phyloP scores from a whole-genome alignment of 1,284 basidiomycete species.

The Athelia sp. region DNA sequence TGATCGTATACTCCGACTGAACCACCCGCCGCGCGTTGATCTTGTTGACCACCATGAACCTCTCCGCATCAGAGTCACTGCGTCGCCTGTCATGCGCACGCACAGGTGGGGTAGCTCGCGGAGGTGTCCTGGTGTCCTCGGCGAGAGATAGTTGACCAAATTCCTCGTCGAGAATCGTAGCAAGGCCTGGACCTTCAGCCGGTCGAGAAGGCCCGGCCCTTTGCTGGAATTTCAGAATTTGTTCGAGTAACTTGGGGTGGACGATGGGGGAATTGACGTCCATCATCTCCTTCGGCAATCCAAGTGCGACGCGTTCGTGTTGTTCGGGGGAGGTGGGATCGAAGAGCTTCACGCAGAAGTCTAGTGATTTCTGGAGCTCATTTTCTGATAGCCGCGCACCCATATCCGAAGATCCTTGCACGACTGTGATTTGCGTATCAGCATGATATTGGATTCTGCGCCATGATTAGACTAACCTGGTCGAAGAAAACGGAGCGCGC shows the following conservation, averaged over 20 bases:
- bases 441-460: not conserved
- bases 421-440: conserved; percentile 38
- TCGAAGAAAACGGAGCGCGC: conserved; percentile 41
- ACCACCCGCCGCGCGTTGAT: conserved; percentile 48
- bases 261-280: conserved; percentile 42
- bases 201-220: not conserved
- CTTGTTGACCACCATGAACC: conserved; percentile 43
- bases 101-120: conserved; percentile 21
- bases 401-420: conserved; percentile 72
- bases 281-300: conserved; percentile 31
- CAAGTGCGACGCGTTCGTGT: conserved; percentile 28
- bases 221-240: conserved; percentile 10
- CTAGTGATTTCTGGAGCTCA: conserved; percentile 61
- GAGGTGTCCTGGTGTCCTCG: conserved; percentile 12
- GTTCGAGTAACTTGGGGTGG: conserved; percentile 36
- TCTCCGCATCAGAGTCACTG: conserved; percentile 18
- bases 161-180: not conserved
- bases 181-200: not conserved
- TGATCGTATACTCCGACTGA: conserved; percentile 45
- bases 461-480: conserved; percentile 29
- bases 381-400: conserved; percentile 61
- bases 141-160: conserved; percentile 12
- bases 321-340: conserved; percentile 52
- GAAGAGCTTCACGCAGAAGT: conserved; percentile 56
- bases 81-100: conserved; percentile 9